Base-by-base conservation (phyloP, 2,329 filamentous ascomycete genomes). In the Leptographium procerum region DNA sequence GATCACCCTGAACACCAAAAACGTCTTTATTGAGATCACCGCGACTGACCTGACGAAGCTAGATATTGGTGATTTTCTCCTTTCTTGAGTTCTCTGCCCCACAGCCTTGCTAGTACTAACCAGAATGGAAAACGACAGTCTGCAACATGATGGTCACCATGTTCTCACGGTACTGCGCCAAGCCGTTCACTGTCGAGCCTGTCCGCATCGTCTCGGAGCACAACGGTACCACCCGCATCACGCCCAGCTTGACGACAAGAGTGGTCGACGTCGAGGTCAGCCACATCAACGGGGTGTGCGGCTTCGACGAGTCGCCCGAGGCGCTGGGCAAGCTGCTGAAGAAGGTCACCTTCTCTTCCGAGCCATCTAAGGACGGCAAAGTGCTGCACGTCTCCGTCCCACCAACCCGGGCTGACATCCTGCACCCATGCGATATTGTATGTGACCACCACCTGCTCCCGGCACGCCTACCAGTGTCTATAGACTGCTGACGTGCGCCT, bases 1-100 rank as follows among this genome's bases (percentile, higher is more conserved):
- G 75, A 99, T 99, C 70, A 90, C 86, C 9, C 76, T 95, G 51
- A 77, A 95, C 70, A 97, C 91, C 60, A 92, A 82, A 69, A 96
- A 99, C 68, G 84, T 99, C 68, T 89, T 99, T 73, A 95, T 99
- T 71, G 94, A 99, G 73, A 63, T 96, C 67, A 99, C 94, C 9
- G 95, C 91, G 47, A 92, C 91, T 47, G 94, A 99, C 71, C 86
- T 88, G 69, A 99, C 95, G 31, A 99, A 99, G 77, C 82, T 97
- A 51, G 91, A 96, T 66, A 89, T 99, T 64, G 92, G 58, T 60
- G 40, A 7, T 50, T 36, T 40, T 61, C 89, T 4, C 36, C 36
- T 13, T 13, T 13, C 88, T 26, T 3, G 19, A 26, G 4, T 24
- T 22, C 28, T 40, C 22, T 33, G 29, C 4, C 34, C 28, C 14